Evolutionary conservation across 1,139 yeast genomes (phyloP).

Genomic region (Entelexis sorbosivorans): DNA sequence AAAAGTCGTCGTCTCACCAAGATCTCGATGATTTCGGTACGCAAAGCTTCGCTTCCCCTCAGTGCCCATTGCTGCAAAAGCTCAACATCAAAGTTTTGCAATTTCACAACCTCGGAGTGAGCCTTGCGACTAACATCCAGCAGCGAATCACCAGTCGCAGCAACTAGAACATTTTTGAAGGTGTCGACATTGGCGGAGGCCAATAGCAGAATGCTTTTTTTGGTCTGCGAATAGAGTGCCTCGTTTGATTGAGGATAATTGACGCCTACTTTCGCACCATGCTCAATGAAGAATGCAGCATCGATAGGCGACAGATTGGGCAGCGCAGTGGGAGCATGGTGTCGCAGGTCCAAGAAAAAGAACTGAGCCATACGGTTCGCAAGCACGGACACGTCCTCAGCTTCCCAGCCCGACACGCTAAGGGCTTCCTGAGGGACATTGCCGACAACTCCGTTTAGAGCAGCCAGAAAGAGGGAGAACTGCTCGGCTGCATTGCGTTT

Average conservation of each 20-base stretch:
- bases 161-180: slow-evolving; percentile 8
- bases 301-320: slow-evolving; percentile 4
- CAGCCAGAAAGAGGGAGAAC: slow-evolving; percentile 16
- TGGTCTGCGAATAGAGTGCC: slow-evolving; percentile 40
- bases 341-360: slow-evolving; percentile 40
- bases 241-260: slow-evolving; percentile 53
- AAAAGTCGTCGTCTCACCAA: slow-evolving; percentile 1
- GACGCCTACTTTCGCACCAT: slow-evolving; percentile 52
- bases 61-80: slow-evolving; percentile 7
- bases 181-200: background rate
- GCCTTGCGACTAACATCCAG: slow-evolving; percentile 14
- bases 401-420: slow-evolving; percentile 21
- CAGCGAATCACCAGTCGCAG: slow-evolving; percentile 17
- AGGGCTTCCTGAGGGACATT: background rate
- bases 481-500: slow-evolving; percentile 13
- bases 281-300: slow-evolving; percentile 53
- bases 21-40: slow-evolving; percentile 11
- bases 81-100: slow-evolving; percentile 33
- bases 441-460: slow-evolving; percentile 3
- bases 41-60: slow-evolving; percentile 5
- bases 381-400: slow-evolving; percentile 20
- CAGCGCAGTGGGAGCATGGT: background rate
- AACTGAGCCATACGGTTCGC: slow-evolving; percentile 32
- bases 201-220: slow-evolving; percentile 38
- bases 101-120: slow-evolving; percentile 21